A percentile compares a stretch with the other conserved stretches of the same genome.
Evolutionary conservation across 257 asterid genomes (phyloP).

Genomic region (Nemophila menziesii): DNA sequence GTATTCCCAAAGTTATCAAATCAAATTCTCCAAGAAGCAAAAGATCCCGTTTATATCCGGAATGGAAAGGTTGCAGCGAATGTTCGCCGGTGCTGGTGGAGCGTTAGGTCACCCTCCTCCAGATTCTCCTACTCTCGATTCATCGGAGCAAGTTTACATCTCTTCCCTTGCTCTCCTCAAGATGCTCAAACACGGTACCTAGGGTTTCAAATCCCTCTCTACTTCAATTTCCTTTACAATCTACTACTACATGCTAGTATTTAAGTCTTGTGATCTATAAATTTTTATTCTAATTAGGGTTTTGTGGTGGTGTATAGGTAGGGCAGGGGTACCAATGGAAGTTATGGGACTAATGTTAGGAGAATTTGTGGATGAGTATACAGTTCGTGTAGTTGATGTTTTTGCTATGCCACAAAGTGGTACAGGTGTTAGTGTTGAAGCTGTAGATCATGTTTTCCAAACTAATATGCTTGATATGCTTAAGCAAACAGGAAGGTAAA

Average conservation of each 20-base stretch:
- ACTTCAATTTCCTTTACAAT: background rate
- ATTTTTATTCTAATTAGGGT: slow-evolving; percentile 3
- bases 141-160: slow-evolving; percentile 81
- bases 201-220: slow-evolving; percentile 13
- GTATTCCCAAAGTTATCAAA: background rate
- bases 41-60: slow-evolving; percentile 20
- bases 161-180: slow-evolving; percentile 75
- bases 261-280: background rate
- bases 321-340: slow-evolving; percentile 88
- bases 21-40: background rate
- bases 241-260: background rate
- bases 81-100: slow-evolving; percentile 84
- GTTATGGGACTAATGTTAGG: slow-evolving; percentile 87
- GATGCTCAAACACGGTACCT: slow-evolving; percentile 78
- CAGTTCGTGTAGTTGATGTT: slow-evolving; percentile 87
- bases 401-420: slow-evolving; percentile 99
- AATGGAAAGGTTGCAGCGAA: slow-evolving; percentile 71
- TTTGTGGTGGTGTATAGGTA: slow-evolving; percentile 33
- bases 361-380: slow-evolving; percentile 76
- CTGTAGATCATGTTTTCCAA: slow-evolving; percentile 93
- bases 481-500: slow-evolving; percentile 88
- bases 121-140: slow-evolving; percentile 67
- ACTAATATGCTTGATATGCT: slow-evolving; percentile 99
- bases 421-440: slow-evolving; percentile 97
- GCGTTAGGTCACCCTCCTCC: slow-evolving; percentile 78